These are phyloP conservation scores for Flagelloscypha sp. DNA, from an alignment of 768 basidiomycete genomes.

Conservation along the genomic window DNA sequence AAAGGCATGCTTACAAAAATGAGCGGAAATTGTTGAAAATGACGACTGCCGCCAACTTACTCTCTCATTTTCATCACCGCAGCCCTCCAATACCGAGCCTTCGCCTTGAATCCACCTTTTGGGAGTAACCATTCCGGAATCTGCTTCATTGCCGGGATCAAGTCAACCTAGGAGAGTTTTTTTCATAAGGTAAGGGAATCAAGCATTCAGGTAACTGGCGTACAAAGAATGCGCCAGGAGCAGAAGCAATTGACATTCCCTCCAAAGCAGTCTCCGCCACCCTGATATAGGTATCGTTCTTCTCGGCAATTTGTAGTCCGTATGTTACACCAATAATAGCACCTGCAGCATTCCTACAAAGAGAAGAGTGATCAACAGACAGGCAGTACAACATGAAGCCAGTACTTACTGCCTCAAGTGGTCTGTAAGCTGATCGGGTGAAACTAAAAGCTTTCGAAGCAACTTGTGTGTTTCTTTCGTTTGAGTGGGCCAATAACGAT, in stretches of 20 bases:
- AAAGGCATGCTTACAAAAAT: slow-evolving; percentile 15
- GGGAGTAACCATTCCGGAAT: slow-evolving; percentile 47
- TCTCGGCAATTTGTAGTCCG: slow-evolving; percentile 35
- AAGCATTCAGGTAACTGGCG: slow-evolving; percentile 20
- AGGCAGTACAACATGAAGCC: neutral
- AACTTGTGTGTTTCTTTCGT: slow-evolving; percentile 36
- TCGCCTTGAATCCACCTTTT: slow-evolving; percentile 41
- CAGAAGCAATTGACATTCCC: slow-evolving; percentile 41
- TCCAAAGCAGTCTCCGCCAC: slow-evolving; percentile 45
- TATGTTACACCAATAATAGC: slow-evolving; percentile 48
- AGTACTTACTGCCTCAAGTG: slow-evolving; percentile 41
- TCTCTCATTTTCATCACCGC: slow-evolving; percentile 43
- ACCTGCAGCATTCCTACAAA: slow-evolving; percentile 37
- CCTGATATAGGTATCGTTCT: slow-evolving; percentile 38
- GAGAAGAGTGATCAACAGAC: slow-evolving; percentile 2
- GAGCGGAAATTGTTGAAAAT: neutral
- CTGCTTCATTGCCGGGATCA: slow-evolving; percentile 34
- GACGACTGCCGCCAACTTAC: no score
- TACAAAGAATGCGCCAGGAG: slow-evolving; percentile 47
- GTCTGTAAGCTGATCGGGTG: slow-evolving; percentile 35
- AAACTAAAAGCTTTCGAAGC: slow-evolving; percentile 34
- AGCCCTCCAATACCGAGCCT: slow-evolving; percentile 41
- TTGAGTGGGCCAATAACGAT: slow-evolving; percentile 37
- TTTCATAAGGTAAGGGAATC: no score
- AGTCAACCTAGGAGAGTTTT: slow-evolving; percentile 6